A percentile compares a stretch with the other conserved stretches of the same genome.
These are phyloP conservation scores for Cryptosporidium tyzzeri DNA, from an alignment of 169 alveolate genomes.

Conservation along the genomic window DNA sequence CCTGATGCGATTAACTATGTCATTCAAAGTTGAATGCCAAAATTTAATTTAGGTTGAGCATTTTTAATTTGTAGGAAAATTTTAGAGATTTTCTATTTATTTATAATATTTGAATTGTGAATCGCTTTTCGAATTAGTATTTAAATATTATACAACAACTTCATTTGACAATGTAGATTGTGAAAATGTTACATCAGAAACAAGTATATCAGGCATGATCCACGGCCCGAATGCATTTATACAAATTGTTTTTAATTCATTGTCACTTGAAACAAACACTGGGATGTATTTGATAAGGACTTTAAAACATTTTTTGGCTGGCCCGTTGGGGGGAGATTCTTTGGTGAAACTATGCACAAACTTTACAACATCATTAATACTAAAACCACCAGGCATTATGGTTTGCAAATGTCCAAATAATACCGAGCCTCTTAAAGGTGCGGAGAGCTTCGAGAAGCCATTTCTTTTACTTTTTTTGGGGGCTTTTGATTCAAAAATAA, in stretches of 20 bases:
- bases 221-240: slow-evolving; percentile 72
- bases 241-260: slow-evolving; percentile 61
- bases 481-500: slow-evolving; percentile 56
- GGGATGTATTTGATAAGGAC: slow-evolving; percentile 52
- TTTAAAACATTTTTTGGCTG: slow-evolving; percentile 64
- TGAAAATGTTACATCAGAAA: slow-evolving; percentile 60
- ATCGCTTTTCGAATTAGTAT: neutral
- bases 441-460: slow-evolving; percentile 54
- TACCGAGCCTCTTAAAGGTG: slow-evolving; percentile 72
- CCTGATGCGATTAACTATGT: neutral
- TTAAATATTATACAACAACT: neutral
- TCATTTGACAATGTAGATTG: slow-evolving; percentile 25
- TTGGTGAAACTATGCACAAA: slow-evolving; percentile 50
- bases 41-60: neutral
- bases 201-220: slow-evolving; percentile 72
- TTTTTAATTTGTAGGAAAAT: neutral
- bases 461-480: slow-evolving; percentile 32
- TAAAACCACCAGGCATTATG: slow-evolving; percentile 73
- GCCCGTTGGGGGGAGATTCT: slow-evolving; percentile 59
- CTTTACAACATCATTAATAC: slow-evolving; percentile 55
- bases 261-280: slow-evolving; percentile 47
- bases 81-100: neutral
- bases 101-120: neutral
- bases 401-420: slow-evolving; percentile 63
- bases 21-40: neutral